phyloP scores from a whole-genome alignment of 345 rosid genomes.

The Kandelia obovata region DNA sequence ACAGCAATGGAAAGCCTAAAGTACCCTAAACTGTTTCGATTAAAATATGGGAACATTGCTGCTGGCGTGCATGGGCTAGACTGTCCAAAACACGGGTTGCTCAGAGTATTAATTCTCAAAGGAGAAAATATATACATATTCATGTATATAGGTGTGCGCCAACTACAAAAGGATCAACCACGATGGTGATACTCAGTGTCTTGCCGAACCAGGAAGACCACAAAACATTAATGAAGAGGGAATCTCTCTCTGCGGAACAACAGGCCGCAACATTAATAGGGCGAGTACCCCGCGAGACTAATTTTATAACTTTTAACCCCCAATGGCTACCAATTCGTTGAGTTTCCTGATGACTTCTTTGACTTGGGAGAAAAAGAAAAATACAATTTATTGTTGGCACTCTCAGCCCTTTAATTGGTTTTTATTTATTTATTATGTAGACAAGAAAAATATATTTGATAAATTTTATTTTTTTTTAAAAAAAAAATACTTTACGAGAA shows the following conservation, averaged over 20 bases:
- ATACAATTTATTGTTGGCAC: no score
- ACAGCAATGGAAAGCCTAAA: background rate
- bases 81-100: background rate
- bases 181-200: conserved; percentile 17
- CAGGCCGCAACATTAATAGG: conserved; percentile 25
- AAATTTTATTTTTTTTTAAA: no score
- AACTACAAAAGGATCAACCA: conserved; percentile 1
- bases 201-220: conserved; percentile 10
- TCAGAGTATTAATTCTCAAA: background rate
- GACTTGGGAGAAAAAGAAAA: no score
- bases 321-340: background rate
- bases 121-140: background rate
- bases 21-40: background rate
- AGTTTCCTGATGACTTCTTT: background rate
- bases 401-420: no score
- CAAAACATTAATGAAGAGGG: conserved; percentile 27
- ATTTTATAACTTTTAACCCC: background rate
- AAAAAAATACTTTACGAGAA: no score
- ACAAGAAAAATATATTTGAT: no score
- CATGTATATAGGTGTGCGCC: no score
- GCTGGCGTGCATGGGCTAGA: background rate
- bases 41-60: background rate
- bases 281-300: conserved; percentile 5
- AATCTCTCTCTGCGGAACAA: conserved; percentile 39
- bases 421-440: no score